Conservation (phyloP, 2,329 filamentous ascomycete genomes). For the Trichoderma oligosporum region DNA sequence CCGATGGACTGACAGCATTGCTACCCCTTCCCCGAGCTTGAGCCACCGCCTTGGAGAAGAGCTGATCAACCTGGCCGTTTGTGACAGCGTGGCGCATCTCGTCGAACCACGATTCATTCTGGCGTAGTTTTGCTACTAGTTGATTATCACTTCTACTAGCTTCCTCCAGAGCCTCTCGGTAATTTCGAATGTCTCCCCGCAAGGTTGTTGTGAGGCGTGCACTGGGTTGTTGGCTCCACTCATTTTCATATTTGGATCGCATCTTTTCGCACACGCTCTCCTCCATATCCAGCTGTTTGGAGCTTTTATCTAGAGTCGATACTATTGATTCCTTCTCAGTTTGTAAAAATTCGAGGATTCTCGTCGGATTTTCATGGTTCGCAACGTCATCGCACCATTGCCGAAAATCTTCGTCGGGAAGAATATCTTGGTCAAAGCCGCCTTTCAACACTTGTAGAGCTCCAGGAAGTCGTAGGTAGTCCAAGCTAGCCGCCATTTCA, state of each 20-base stretch:
- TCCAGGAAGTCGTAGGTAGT: slow-evolving; percentile 86
- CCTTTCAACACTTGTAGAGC: slow-evolving; percentile 90
- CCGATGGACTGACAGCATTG: slow-evolving; percentile 57
- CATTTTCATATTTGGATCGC: slow-evolving; percentile 90
- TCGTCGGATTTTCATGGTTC: slow-evolving; percentile 73
- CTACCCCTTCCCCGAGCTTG: slow-evolving; percentile 67
- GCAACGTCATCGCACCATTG: slow-evolving; percentile 93
- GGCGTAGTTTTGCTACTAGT: slow-evolving; percentile 75
- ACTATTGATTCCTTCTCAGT: slow-evolving; percentile 74
- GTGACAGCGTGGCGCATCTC: slow-evolving; percentile 91
- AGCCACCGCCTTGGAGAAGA: slow-evolving; percentile 83
- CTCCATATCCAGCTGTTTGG: slow-evolving; percentile 91
- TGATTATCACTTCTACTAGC: slow-evolving; percentile 82
- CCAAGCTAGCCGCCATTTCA: slow-evolving; percentile 92
- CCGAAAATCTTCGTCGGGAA: slow-evolving; percentile 85
- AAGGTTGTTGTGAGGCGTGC: slow-evolving; percentile 83
- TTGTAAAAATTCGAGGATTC: slow-evolving; percentile 74
- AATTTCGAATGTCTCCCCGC: slow-evolving; percentile 80
- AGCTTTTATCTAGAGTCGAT: slow-evolving; percentile 69
- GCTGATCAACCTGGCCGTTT: slow-evolving; percentile 76
- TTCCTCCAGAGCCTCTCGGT: slow-evolving; percentile 84
- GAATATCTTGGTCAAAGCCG: slow-evolving; percentile 82
- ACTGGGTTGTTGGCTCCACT: slow-evolving; percentile 97
- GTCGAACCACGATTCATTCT: slow-evolving; percentile 84
- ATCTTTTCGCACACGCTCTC: slow-evolving; percentile 99